These are phyloP conservation scores for Recurvomyces mirabilis DNA, from an alignment of 495 filamentous ascomycete species.

Conservation along the genomic window DNA sequence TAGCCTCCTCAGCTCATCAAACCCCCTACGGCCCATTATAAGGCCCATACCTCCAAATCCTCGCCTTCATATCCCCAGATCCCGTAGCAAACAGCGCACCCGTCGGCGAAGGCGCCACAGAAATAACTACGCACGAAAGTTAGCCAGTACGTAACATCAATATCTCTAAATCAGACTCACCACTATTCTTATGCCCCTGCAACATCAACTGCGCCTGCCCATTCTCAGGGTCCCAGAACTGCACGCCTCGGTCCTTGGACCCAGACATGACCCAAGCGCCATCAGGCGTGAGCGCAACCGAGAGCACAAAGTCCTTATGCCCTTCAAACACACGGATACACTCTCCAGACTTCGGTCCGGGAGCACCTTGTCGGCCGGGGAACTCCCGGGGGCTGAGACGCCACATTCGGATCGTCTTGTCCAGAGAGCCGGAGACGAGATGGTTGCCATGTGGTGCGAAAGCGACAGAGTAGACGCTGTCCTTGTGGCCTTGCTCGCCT, in stretches of 20 bases:
- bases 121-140: constrained; percentile 34
- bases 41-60: constrained; percentile 32
- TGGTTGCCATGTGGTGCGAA: constrained; percentile 30
- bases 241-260: constrained; percentile 35
- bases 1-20: too few relatives aligned
- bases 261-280: constrained; percentile 33
- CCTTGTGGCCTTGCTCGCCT: constrained; percentile 33
- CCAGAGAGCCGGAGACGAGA: constrained; percentile 32
- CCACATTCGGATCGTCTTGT: constrained; percentile 39
- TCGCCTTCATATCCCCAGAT: constrained; percentile 34
- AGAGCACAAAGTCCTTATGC: constrained; percentile 37
- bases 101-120: constrained; percentile 33
- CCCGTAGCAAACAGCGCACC: constrained; percentile 34
- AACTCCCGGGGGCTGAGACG: constrained; percentile 21
- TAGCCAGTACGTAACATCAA: too few relatives aligned
- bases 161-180: constrained; percentile 24
- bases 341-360: constrained; percentile 26
- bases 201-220: constrained; percentile 34
- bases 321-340: constrained; percentile 35
- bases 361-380: background rate
- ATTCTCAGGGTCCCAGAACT: constrained; percentile 35
- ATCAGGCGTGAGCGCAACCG: constrained; percentile 33
- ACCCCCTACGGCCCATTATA: constrained; percentile 10
- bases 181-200: constrained; percentile 36
- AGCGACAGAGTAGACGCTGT: constrained; percentile 34